These are phyloP conservation scores for Warburgia ugandensis DNA, from an alignment of 164 flowering plant genomes.

Conservation along the genomic window DNA sequence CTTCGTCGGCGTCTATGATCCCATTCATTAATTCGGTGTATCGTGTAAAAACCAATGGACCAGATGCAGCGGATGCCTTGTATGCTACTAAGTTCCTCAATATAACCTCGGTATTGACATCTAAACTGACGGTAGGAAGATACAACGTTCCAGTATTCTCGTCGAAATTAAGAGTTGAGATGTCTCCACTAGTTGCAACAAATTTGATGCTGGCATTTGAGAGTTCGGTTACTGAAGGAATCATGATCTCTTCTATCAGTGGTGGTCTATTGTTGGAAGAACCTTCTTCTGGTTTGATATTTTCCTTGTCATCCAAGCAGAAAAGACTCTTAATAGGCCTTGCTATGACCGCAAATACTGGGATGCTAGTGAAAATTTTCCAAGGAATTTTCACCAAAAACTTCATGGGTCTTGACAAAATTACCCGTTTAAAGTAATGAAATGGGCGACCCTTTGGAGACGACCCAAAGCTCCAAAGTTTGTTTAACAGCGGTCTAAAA, in stretches of 20 bases:
- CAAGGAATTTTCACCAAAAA: constrained; percentile 3
- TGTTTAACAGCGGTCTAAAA: background rate
- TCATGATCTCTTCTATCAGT: constrained; percentile 10
- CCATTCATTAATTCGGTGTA: constrained; percentile 24
- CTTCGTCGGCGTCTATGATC: constrained; percentile 20
- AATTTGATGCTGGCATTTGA: constrained; percentile 5
- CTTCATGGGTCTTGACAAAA: constrained; percentile 7
- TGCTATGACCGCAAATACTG: constrained; percentile 2
- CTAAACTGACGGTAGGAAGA: constrained; percentile 13
- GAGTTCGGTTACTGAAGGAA: constrained; percentile 15
- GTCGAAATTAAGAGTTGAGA: constrained; percentile 10
- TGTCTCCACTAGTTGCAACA: constrained; percentile 4
- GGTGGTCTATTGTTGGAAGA: constrained; percentile 31
- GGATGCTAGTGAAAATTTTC: constrained; percentile 4
- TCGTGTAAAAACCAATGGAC: constrained; percentile 18
- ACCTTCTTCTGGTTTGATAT: constrained; percentile 52
- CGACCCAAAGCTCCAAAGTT: background rate
- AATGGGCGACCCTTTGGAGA: background rate
- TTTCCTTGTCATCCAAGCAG: background rate
- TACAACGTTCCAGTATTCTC: constrained; percentile 4
- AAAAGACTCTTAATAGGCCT: constrained; percentile 3
- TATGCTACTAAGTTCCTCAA: constrained; percentile 22
- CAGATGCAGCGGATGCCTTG: constrained; percentile 14
- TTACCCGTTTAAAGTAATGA: background rate
- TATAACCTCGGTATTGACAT: constrained; percentile 9